Percentiles rank a stretch among this genome's conserved stretches.
phyloP scores from a whole-genome alignment of 192 early-diverging fungal species.

The Spizellomyces punctatus region DNA sequence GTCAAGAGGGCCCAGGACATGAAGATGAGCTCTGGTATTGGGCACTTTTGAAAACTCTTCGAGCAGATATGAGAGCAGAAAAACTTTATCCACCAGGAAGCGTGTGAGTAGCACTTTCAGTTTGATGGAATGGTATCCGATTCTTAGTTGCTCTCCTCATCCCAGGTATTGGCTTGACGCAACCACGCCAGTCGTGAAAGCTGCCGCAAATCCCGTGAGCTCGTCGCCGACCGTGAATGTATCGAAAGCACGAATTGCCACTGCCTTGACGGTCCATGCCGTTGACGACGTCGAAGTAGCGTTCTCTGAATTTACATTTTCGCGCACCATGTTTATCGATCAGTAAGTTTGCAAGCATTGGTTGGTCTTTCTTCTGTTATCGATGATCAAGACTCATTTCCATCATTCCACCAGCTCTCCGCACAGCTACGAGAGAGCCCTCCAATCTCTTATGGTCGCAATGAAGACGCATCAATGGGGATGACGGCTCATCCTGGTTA shows the following conservation, averaged over 20 bases:
- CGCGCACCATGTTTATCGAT: conserved; percentile 77
- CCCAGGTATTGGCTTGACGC: conserved; percentile 25
- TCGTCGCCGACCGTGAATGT: neutral
- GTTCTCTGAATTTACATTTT: conserved; percentile 80
- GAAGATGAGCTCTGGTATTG: conserved; percentile 81
- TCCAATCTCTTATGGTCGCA: conserved; percentile 19
- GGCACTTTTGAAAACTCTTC: conserved; percentile 78
- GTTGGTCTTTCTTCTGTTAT: neutral
- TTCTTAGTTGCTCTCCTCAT: neutral
- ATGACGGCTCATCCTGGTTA: conserved; percentile 23
- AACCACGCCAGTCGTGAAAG: conserved; percentile 10
- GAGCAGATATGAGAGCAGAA: conserved; percentile 81
- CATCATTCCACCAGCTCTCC: conserved; percentile 21
- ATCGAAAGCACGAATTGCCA: conserved; percentile 7
- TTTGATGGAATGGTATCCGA: neutral
- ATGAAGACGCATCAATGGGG: conserved; percentile 66
- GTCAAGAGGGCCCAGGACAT: conserved; percentile 7
- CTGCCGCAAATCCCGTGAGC: conserved; percentile 8
- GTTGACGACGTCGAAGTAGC: conserved; percentile 77
- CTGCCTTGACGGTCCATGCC: conserved; percentile 48
- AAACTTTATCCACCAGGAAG: conserved; percentile 72
- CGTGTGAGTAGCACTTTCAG: conserved; percentile 49
- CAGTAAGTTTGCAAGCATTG: conserved; percentile 46
- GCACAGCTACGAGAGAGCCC: conserved; percentile 21
- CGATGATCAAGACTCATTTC: neutral